Evolutionary conservation across 2,329 filamentous ascomycete species (phyloP).

Genomic region (Ascochyta fabae): DNA sequence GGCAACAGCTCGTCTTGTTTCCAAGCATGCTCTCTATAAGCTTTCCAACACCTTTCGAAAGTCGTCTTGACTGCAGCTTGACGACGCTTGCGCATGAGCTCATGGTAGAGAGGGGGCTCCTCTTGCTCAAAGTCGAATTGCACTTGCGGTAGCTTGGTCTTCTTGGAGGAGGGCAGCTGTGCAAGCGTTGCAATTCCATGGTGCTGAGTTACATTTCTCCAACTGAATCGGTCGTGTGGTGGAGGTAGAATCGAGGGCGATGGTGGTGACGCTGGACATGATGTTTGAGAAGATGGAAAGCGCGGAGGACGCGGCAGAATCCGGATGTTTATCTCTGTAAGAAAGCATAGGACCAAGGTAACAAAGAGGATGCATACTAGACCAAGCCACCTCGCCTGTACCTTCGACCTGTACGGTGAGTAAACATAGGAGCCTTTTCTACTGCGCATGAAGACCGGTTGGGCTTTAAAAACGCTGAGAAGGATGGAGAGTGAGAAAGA

Average conservation of each 20-base stretch:
- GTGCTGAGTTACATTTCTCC: slow-evolving; percentile 21
- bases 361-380: slow-evolving; percentile 19
- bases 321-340: slow-evolving; percentile 5
- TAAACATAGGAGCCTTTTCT: slow-evolving; percentile 19
- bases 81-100: slow-evolving; percentile 64
- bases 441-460: slow-evolving; percentile 12
- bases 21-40: slow-evolving; percentile 80
- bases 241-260: slow-evolving; percentile 16
- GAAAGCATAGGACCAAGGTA: slow-evolving; percentile 17
- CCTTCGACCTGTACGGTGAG: slow-evolving; percentile 14
- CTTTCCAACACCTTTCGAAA: slow-evolving; percentile 77
- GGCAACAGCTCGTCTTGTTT: slow-evolving; percentile 83
- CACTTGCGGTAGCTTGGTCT: slow-evolving; percentile 71
- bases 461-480: not conserved
- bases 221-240: slow-evolving; percentile 17
- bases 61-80: slow-evolving; percentile 72
- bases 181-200: slow-evolving; percentile 65
- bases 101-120: slow-evolving; percentile 49
- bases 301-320: slow-evolving; percentile 18
- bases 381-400: slow-evolving; percentile 22
- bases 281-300: slow-evolving; percentile 17
- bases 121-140: slow-evolving; percentile 70
- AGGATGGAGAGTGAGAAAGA: not conserved
- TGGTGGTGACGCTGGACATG: slow-evolving; percentile 25
- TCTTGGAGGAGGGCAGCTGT: slow-evolving; percentile 73